phyloP scores from a whole-genome alignment of 805 yeast species.

The Candida mattraensis region DNA sequence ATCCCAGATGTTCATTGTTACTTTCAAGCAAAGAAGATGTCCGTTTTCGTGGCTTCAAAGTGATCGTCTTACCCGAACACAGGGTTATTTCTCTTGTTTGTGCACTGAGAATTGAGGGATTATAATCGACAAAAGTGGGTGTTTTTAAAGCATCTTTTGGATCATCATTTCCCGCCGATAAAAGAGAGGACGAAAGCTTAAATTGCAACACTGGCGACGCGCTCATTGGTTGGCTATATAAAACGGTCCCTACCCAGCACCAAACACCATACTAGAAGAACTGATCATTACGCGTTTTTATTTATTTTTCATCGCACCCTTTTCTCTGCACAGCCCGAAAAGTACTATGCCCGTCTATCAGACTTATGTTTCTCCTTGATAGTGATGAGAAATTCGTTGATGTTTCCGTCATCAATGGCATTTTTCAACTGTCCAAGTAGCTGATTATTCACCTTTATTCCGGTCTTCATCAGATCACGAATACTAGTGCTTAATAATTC shows the following conservation, averaged over 20 bases:
- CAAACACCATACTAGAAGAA: constrained; percentile 1
- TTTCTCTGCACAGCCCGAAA: background rate
- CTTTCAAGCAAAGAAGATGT: background rate
- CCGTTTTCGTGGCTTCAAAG: constrained; percentile 19
- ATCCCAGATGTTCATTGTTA: constrained; percentile 12
- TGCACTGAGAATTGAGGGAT: constrained; percentile 3
- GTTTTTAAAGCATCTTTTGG: constrained; percentile 5
- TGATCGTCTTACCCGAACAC: constrained; percentile 26
- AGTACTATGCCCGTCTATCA: constrained; percentile 27
- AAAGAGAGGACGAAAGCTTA: constrained; percentile 18
- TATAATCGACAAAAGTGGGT: too few relatives aligned
- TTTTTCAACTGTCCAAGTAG: constrained; percentile 19
- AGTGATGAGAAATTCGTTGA: constrained; percentile 30
- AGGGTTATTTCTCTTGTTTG: constrained; percentile 18
- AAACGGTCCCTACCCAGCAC: background rate
- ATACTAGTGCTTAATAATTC: constrained; percentile 19
- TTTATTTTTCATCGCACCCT: background rate
- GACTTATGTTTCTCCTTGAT: constrained; percentile 27
- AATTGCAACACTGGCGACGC: constrained; percentile 12
- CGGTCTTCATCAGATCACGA: constrained; percentile 24
- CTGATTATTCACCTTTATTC: constrained; percentile 23
- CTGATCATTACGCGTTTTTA: background rate
- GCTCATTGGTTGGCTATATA: constrained; percentile 7
- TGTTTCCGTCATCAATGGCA: constrained; percentile 26
- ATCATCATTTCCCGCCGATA: background rate